Evolutionary conservation across 2,329 filamentous ascomycete genomes (phyloP).

Genomic region (Arachnopeziza araneosa): DNA sequence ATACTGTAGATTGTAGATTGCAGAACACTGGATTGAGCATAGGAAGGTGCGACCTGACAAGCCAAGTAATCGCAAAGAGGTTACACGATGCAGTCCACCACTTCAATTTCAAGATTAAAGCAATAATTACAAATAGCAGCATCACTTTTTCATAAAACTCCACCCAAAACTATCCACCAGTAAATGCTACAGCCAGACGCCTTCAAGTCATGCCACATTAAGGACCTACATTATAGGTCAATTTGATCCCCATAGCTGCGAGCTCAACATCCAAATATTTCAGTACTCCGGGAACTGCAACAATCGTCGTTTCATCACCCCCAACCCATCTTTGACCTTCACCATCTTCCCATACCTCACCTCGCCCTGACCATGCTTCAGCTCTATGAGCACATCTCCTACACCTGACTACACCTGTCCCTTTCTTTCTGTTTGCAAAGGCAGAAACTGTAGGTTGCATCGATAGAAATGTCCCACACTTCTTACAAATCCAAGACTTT

Average conservation of each 20-base stretch:
- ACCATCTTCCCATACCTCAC: slow-evolving; percentile 90
- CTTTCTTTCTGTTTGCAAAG: slow-evolving; percentile 58
- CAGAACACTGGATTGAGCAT: too few species aligned
- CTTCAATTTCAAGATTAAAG: not conserved
- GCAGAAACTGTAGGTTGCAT: slow-evolving; percentile 73
- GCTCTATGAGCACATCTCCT: slow-evolving; percentile 60
- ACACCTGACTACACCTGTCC: slow-evolving; percentile 68
- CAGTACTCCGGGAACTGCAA: slow-evolving; percentile 88
- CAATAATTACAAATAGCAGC: not conserved
- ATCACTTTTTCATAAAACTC: slow-evolving; percentile 9
- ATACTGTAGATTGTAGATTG: too few species aligned
- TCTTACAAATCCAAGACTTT: slow-evolving; percentile 81
- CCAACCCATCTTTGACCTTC: slow-evolving; percentile 79
- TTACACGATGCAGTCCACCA: too few species aligned
- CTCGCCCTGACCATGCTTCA: slow-evolving; percentile 42
- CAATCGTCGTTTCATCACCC: slow-evolving; percentile 83
- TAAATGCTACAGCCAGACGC: not conserved
- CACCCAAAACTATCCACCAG: slow-evolving; percentile 13
- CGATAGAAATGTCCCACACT: slow-evolving; percentile 85
- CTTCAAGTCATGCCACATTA: slow-evolving; percentile 6
- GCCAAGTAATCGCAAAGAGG: not conserved
- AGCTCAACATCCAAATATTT: slow-evolving; percentile 93
- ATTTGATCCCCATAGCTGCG: slow-evolving; percentile 90
- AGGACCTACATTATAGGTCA: slow-evolving; percentile 76
- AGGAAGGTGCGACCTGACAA: too few species aligned